Evolutionary conservation across 345 rosid species (phyloP).

Genomic region (Adansonia digitata): DNA sequence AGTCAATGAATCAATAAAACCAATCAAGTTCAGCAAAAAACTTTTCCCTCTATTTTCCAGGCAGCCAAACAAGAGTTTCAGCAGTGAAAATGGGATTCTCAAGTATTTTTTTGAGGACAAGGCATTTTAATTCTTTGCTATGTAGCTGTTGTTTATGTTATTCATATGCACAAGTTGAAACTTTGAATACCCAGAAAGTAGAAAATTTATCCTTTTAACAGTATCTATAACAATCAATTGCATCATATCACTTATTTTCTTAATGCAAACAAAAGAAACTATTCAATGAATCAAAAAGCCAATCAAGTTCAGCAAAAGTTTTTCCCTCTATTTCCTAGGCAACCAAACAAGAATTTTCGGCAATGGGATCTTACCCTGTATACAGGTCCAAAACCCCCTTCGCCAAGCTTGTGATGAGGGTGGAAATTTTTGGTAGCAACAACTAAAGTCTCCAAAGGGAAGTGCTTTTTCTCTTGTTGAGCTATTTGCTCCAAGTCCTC

Average conservation of each 20-base stretch:
- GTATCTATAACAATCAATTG: background rate
- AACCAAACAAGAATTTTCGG: conserved; percentile 10
- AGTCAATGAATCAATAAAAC: background rate
- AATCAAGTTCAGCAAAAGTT: background rate
- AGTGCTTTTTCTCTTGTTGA: conserved; percentile 72
- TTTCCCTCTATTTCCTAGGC: conserved; percentile 15
- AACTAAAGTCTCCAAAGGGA: conserved; percentile 53
- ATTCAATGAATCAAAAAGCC: background rate
- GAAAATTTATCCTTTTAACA: background rate
- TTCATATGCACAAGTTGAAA: background rate
- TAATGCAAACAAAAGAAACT: background rate
- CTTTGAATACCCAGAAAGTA: background rate
- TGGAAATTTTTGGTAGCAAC: conserved; percentile 80
- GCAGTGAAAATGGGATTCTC: background rate
- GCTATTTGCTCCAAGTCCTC: conserved; percentile 79
- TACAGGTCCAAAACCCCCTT: conserved; percentile 99
- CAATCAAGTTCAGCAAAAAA: background rate
- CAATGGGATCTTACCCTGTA: conserved; percentile 43
- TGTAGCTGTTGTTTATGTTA: background rate
- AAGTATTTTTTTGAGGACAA: background rate
- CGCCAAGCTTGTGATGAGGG: conserved; percentile 74
- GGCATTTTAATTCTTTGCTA: background rate
- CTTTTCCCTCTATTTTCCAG: conserved; percentile 16
- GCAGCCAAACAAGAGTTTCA: conserved; percentile 12
- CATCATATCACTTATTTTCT: background rate